These are phyloP conservation scores for Aureobasidium lini DNA, from an alignment of 2,329 filamentous ascomycete genomes.

Conservation along the genomic window DNA sequence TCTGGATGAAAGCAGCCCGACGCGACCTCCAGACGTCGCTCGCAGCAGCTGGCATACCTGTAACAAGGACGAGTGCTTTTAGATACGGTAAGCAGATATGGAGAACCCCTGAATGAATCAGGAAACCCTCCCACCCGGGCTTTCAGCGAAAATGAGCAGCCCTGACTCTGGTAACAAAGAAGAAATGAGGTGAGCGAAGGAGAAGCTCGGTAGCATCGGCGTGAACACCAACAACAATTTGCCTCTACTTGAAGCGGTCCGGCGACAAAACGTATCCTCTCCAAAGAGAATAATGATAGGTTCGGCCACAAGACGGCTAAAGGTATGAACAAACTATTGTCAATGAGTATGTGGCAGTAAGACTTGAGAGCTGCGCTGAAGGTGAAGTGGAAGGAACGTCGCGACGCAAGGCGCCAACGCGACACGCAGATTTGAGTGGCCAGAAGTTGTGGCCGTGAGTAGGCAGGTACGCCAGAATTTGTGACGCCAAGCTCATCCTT, in stretches of 20 bases:
- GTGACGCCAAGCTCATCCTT: not conserved
- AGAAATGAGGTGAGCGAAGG: not conserved
- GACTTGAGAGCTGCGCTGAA: not conserved
- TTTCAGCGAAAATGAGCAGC: not conserved
- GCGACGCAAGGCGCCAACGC: not conserved
- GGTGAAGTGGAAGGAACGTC: not conserved
- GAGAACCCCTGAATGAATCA: not conserved
- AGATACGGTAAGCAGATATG: not conserved
- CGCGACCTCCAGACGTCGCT: not conserved
- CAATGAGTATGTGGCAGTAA: not conserved
- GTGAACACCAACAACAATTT: not conserved
- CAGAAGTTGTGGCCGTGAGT: not conserved
- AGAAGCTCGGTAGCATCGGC: not conserved
- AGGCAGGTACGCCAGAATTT: not conserved
- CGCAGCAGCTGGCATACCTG: not conserved
- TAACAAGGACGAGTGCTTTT: not conserved
- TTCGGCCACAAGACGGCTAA: conserved; percentile 1
- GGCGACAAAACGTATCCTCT: conserved; percentile 9
- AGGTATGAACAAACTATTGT: not conserved
- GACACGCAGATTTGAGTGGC: not conserved
- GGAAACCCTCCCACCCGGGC: conserved; percentile 10
- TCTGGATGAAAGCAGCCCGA: not conserved
- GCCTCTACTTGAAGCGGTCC: not conserved
- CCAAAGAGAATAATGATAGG: conserved; percentile 1
- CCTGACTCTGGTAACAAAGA: not conserved